Evolutionary conservation across 1,284 basidiomycete genomes (phyloP), one percentile per base, ranked within the genome.

Genomic region (Microstroma glucosiphilum): DNA sequence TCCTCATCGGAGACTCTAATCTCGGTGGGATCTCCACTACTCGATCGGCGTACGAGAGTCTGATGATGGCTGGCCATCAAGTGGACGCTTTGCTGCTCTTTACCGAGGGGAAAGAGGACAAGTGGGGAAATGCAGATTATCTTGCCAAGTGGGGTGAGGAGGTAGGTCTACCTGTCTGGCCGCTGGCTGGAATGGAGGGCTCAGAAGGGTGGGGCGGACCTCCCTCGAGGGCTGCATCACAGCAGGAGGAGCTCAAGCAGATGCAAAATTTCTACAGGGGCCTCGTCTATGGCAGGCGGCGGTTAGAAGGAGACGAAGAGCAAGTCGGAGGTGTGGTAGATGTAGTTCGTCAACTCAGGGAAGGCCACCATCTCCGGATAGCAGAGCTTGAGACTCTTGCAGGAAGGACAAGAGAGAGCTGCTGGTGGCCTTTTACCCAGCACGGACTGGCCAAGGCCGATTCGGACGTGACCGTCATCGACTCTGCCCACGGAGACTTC

Each of bases 361-460:
- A 79, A 2, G 80, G 83, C 25, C 93, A 97, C 78, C 64, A 76
- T 0, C 70, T 78, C 40, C 84, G 93, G 11, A 79, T 96, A 8
- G 75, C 83, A 1, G 85, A 89, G 53, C 83, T 97, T 2, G 83
- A 86, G 53, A 86, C 87, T 0, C 90, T 96, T 87, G 87, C 91
- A 1, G 81, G 82, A 13, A 84, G 93, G 37, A 88, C 92, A 0
- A 81, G 89, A 56, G 84, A 91, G 59, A 84, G 84, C 0, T 84
- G 96, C 60, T 97, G 94, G 94, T 98, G 92, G 92, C 94, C 94
- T 0, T 97, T 97, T 77, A 91, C 93, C 1, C 94, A 98, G 77
- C 94, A 98, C 48, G 60, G 62, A n/a, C 69, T 75, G 6, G 68
- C 73, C 4, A 60, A 62, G 41, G 57, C 63, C 12, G 64, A 70